A percentile compares a stretch with the other conserved stretches of the same genome.
Evolutionary conservation across 2,329 filamentous ascomycete genomes (phyloP).

Genomic region (Colletotrichum abscissum): DNA sequence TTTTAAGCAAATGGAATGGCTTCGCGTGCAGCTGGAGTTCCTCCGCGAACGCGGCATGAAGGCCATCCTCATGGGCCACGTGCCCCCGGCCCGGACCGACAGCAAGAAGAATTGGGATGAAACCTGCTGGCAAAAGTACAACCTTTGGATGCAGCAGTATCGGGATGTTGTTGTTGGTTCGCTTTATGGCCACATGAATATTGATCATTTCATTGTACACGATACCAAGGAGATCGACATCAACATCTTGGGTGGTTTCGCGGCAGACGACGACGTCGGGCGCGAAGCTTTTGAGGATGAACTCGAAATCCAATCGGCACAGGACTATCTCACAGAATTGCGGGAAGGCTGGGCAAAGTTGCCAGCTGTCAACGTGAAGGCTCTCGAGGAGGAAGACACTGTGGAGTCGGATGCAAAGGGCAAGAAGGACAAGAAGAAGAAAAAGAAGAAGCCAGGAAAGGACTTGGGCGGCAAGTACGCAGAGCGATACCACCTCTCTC

Average conservation of each 20-base stretch:
- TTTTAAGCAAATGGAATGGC: conserved; percentile 95
- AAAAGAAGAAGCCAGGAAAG: conserved; percentile 57
- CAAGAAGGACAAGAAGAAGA: conserved; percentile 50
- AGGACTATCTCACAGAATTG: conserved; percentile 83
- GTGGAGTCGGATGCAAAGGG: conserved; percentile 41
- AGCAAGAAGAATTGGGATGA: conserved; percentile 94
- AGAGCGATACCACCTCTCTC: conserved; percentile 84
- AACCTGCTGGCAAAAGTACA: conserved; percentile 98
- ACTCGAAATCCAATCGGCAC: conserved; percentile 74
- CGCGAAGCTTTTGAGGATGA: conserved; percentile 59
- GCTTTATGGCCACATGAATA: conserved; percentile 96
- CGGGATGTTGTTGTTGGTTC: conserved; percentile 86
- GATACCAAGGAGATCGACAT: conserved; percentile 83
- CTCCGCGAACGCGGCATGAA: conserved; percentile 89
- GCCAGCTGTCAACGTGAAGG: conserved; percentile 60
- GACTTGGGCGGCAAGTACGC: conserved; percentile 83
- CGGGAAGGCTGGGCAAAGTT: conserved; percentile 82
- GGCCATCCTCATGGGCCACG: conserved; percentile 92
- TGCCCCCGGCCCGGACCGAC: conserved; percentile 87
- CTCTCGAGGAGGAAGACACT: conserved; percentile 30
- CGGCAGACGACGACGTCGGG: conserved; percentile 38
- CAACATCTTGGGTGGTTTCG: conserved; percentile 49
- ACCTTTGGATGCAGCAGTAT: conserved; percentile 89
- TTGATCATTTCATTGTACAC: conserved; percentile 95
- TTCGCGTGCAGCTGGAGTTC: conserved; percentile 87